phyloP scores from a whole-genome alignment of 2,329 filamentous ascomycete species.

The Aspergillus tamarii region DNA sequence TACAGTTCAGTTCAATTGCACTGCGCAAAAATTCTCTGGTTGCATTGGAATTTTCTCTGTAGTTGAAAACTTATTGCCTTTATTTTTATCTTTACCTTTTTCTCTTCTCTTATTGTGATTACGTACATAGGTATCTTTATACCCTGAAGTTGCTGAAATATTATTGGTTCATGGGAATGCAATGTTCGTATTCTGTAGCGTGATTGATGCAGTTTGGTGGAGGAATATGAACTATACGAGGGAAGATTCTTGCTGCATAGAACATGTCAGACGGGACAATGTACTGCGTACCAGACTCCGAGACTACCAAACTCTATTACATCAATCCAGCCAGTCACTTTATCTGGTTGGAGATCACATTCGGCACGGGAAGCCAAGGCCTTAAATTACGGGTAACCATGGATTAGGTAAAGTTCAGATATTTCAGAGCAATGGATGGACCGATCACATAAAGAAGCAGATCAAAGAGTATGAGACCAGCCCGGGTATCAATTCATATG shows the following conservation, averaged over 20 bases:
- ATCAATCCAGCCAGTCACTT: neutral
- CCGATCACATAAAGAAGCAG: constrained; percentile 1
- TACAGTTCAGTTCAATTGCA: neutral
- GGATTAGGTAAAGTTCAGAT: neutral
- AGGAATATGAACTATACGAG: too few relatives aligned
- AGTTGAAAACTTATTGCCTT: neutral
- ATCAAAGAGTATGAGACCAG: constrained; percentile 14
- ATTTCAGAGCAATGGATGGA: neutral
- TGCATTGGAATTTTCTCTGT: neutral
- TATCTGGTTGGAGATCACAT: neutral
- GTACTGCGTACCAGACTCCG: too few relatives aligned
- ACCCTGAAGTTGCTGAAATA: constrained; percentile 5
- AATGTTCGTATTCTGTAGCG: neutral
- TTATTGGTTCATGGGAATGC: neutral
- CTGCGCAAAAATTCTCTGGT: neutral
- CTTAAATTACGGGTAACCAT: neutral
- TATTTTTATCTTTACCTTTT: neutral
- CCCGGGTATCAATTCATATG: constrained; percentile 26
- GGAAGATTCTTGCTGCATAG: too few relatives aligned
- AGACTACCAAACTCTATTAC: neutral
- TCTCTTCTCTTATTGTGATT: neutral
- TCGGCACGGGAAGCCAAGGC: neutral
- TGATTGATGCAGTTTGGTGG: too few relatives aligned
- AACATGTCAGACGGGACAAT: too few relatives aligned
- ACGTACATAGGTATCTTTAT: constrained; percentile 15